Percentiles rank a stretch among this genome's conserved stretches.
Conservation (phyloP, 2,329 filamentous ascomycete genomes). For the Paraconiothyrium brasiliense region DNA sequence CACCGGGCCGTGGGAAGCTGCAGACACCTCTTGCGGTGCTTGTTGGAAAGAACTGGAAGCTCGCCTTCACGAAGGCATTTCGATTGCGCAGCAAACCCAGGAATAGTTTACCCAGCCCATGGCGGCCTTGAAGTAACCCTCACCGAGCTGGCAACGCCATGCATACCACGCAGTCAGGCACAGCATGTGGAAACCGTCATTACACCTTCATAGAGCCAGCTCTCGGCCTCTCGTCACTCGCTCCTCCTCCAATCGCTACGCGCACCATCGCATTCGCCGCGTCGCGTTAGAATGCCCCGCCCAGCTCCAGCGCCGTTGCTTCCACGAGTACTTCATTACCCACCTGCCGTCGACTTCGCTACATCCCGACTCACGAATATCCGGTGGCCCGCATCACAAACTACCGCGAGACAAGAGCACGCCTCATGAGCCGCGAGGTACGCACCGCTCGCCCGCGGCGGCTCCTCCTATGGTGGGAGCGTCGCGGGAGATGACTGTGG, state of each 20-base stretch:
- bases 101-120: constrained; percentile 29
- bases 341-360: constrained; percentile 93
- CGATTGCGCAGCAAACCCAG: constrained; percentile 15
- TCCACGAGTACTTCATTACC: constrained; percentile 98
- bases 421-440: constrained; percentile 69
- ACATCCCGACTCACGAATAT: constrained; percentile 80
- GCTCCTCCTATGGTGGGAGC: constrained; percentile 41
- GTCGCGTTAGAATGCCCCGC: constrained; percentile 25
- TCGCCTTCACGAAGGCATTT: not conserved
- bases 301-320: constrained; percentile 57
- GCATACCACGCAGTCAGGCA: constrained; percentile 41
- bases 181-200: constrained; percentile 51
- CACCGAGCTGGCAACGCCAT: constrained; percentile 37
- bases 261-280: constrained; percentile 20
- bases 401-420: constrained; percentile 85
- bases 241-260: constrained; percentile 21
- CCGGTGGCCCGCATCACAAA: constrained; percentile 77
- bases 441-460: constrained; percentile 47
- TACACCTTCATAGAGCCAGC: constrained; percentile 38
- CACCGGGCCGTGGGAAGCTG: constrained; percentile 9
- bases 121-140: constrained; percentile 43
- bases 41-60: not conserved
- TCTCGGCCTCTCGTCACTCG: constrained; percentile 33
- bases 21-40: not conserved
- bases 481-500: constrained; percentile 82